Conservation (phyloP, 176 grass and related monocot species). For the Oryza rufipogon region DNA sequence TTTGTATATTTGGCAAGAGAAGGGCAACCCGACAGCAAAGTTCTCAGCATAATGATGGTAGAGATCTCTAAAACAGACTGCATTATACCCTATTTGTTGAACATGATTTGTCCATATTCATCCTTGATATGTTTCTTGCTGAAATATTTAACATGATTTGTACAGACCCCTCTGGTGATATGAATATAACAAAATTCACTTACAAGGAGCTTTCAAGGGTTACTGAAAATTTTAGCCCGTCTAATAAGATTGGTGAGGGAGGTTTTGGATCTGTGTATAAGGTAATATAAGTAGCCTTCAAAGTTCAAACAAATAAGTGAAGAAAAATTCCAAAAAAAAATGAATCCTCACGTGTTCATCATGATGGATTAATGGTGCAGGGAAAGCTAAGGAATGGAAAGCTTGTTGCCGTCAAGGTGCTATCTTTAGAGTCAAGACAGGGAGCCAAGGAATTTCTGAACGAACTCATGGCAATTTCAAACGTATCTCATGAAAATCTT, state of each 20-base stretch:
- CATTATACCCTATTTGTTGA: conserved; percentile 29
- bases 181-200: conserved; percentile 52
- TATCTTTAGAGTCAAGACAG: conserved; percentile 70
- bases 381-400: conserved; percentile 65
- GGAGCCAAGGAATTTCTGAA: conserved; percentile 64
- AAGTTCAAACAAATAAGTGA: background rate
- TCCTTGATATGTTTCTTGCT: conserved; percentile 25
- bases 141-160: conserved; percentile 22
- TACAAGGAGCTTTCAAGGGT: conserved; percentile 64
- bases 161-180: conserved; percentile 43
- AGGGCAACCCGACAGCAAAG: conserved; percentile 33
- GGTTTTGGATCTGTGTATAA: conserved; percentile 86
- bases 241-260: conserved; percentile 76
- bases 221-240: conserved; percentile 54
- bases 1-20: conserved; percentile 52
- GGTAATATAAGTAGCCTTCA: conserved; percentile 54
- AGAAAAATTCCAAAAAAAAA: conserved; percentile 7
- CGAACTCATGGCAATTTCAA: conserved; percentile 60
- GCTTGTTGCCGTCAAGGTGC: conserved; percentile 64
- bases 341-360: conserved; percentile 6
- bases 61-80: conserved; percentile 29
- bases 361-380: conserved; percentile 43
- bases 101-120: background rate
- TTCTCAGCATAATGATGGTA: conserved; percentile 56
- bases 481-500: conserved; percentile 71